These are phyloP conservation scores for Xerocomus potaroensis DNA, from an alignment of 768 basidiomycete genomes.

Conservation along the genomic window DNA sequence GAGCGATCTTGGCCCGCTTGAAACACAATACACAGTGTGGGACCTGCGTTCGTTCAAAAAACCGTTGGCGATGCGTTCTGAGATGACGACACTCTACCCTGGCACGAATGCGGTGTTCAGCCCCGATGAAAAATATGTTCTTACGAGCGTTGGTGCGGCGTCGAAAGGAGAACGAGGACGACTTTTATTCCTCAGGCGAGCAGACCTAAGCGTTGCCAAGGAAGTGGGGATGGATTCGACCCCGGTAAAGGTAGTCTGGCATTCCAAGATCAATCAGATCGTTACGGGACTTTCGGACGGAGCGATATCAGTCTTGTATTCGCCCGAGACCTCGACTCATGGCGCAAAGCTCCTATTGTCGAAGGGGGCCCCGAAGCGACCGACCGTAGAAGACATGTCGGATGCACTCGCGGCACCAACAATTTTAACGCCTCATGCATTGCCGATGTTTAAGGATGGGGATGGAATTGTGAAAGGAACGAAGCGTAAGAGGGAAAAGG, in stretches of 20 bases:
- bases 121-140: conserved; percentile 84
- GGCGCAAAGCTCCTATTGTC: conserved; percentile 87
- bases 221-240: conserved; percentile 65
- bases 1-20: neutral
- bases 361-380: conserved; percentile 81
- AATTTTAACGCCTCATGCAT: conserved; percentile 87
- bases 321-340: conserved; percentile 82
- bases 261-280: conserved; percentile 96
- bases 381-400: conserved; percentile 84
- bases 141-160: conserved; percentile 76
- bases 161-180: conserved; percentile 66
- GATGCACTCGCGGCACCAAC: conserved; percentile 80
- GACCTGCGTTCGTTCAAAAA: conserved; percentile 89
- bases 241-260: conserved; percentile 92
- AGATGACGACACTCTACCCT: conserved; percentile 76
- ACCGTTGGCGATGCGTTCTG: conserved; percentile 65
- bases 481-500: conserved; percentile 89
- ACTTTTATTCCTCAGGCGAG: conserved; percentile 69
- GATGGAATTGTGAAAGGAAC: conserved; percentile 60
- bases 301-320: conserved; percentile 86
- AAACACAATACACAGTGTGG: conserved; percentile 64
- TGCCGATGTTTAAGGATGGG: conserved; percentile 90
- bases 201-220: conserved; percentile 65
- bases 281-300: conserved; percentile 86
- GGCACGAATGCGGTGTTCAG: conserved; percentile 94